Conservation (phyloP, 306 rosid species). For the Pyrus communis region DNA sequence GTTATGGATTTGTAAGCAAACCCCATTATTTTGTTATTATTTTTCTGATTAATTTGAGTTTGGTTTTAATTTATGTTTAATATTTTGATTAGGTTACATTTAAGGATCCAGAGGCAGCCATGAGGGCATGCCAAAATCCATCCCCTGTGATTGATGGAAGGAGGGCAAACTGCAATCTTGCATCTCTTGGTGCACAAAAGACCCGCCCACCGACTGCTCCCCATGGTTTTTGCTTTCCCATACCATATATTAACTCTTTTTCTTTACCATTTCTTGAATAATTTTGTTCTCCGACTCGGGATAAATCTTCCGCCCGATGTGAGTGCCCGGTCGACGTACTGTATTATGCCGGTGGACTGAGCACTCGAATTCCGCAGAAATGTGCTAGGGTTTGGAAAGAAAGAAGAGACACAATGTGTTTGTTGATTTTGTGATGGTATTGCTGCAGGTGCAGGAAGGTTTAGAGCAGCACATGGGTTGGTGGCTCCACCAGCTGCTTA, state of each 20-base stretch:
- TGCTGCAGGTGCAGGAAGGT: constrained; percentile 49
- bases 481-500: constrained; percentile 52
- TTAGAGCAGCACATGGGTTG: constrained; percentile 56
- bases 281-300: neutral
- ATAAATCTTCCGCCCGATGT: neutral
- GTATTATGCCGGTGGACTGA: too few species aligned
- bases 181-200: constrained; percentile 87
- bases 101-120: constrained; percentile 87
- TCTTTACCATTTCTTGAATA: neutral
- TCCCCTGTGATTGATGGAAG: constrained; percentile 96
- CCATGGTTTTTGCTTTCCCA: constrained; percentile 43
- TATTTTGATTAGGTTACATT: constrained; percentile 60
- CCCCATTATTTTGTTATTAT: neutral
- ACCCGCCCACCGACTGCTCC: constrained; percentile 54
- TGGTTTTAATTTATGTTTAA: neutral
- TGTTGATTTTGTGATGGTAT: neutral
- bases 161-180: constrained; percentile 93
- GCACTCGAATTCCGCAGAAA: neutral
- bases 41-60: neutral
- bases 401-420: neutral
- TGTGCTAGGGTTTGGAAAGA: neutral
- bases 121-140: constrained; percentile 90
- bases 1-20: constrained; percentile 87
- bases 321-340: neutral
- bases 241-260: neutral